phyloP scores from a whole-genome alignment of 148 eudicot genomes.

The Heliosperma pusillum region DNA sequence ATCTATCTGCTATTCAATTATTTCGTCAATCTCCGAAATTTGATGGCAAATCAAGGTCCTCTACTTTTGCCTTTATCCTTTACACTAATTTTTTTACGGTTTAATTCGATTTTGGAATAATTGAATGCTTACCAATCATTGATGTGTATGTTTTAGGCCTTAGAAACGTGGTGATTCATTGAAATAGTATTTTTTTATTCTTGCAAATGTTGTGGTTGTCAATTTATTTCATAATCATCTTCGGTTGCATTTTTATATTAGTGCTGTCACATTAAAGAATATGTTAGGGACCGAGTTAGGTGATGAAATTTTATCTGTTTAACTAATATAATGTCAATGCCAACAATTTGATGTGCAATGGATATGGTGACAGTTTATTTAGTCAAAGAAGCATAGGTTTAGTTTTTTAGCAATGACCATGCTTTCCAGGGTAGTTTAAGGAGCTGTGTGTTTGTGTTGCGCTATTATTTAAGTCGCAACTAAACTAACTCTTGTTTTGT shows the following conservation, averaged over 20 bases:
- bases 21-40: conserved; percentile 21
- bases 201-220: conserved; percentile 6
- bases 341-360: neutral
- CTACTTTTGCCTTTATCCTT: conserved; percentile 4
- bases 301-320: neutral
- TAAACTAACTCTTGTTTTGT: neutral
- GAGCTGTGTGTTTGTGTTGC: neutral
- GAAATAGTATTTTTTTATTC: neutral
- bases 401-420: neutral
- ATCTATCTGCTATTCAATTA: conserved; percentile 33
- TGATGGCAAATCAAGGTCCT: conserved; percentile 28
- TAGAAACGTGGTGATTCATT: conserved; percentile 2
- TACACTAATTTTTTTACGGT: neutral
- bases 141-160: conserved; percentile 1
- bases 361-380: neutral
- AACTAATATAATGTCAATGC: neutral
- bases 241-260: conserved; percentile 4
- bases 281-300: neutral
- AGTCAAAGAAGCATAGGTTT: neutral
- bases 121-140: conserved; percentile 1
- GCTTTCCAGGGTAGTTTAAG: neutral
- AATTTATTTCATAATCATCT: neutral
- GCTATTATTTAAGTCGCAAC: neutral
- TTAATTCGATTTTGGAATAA: neutral
- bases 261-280: neutral